These are phyloP conservation scores for Chaetomium olivaceum DNA, from an alignment of 2,329 filamentous ascomycete genomes.

Conservation along the genomic window DNA sequence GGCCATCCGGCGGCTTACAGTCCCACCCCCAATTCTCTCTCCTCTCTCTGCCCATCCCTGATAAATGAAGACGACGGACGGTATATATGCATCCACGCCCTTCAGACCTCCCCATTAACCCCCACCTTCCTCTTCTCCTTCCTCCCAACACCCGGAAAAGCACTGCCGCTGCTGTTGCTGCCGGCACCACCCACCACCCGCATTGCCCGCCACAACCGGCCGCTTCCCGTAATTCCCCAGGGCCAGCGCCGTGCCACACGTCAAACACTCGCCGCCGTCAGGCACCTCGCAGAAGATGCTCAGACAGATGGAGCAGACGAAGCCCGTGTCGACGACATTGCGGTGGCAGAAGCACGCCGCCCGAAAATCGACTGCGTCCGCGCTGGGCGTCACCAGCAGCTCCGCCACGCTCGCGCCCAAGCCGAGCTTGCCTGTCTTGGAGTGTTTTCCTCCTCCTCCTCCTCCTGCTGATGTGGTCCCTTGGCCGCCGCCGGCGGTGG, in stretches of 20 bases:
- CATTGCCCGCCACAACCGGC: slow-evolving; percentile 58
- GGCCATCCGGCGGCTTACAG: background rate
- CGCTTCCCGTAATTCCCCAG: slow-evolving; percentile 74
- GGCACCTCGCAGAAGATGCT: slow-evolving; percentile 82
- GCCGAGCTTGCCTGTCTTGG: slow-evolving; percentile 26
- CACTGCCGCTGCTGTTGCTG: too few relatives aligned
- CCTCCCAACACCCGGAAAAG: slow-evolving; percentile 61
- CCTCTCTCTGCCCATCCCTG: background rate
- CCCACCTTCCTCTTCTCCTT: slow-evolving; percentile 67
- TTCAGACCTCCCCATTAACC: slow-evolving; percentile 48
- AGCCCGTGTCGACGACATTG: slow-evolving; percentile 85
- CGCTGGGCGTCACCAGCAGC: slow-evolving; percentile 74
- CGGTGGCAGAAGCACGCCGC: slow-evolving; percentile 98
- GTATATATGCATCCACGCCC: background rate
- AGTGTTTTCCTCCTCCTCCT: slow-evolving; percentile 3
- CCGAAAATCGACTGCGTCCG: slow-evolving; percentile 88
- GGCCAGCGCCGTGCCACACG: slow-evolving; percentile 77
- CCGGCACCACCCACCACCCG: background rate
- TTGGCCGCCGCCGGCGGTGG: slow-evolving; percentile 27
- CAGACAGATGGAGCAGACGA: slow-evolving; percentile 93
- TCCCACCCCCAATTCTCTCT: background rate
- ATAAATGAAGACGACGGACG: too few relatives aligned
- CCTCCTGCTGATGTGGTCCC: background rate
- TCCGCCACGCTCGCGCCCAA: slow-evolving; percentile 35
- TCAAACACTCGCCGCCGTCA: slow-evolving; percentile 69